phyloP scores from a whole-genome alignment of 192 early-diverging fungal species.

The Coemansia asiatica region DNA sequence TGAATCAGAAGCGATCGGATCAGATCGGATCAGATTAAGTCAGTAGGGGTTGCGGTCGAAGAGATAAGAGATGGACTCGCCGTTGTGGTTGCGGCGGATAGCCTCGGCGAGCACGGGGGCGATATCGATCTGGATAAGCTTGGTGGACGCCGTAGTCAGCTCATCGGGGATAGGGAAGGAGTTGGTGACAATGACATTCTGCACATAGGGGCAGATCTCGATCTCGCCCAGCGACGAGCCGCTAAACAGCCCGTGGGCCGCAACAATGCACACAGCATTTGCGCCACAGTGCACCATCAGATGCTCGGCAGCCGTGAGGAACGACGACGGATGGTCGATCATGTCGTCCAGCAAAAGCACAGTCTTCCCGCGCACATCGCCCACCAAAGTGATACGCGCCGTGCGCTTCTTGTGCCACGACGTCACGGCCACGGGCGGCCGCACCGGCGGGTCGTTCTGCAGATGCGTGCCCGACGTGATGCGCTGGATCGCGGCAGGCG shows the following conservation, averaged over 20 bases:
- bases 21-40: neutral
- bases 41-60: constrained; percentile 61
- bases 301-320: constrained; percentile 88
- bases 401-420: constrained; percentile 58
- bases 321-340: constrained; percentile 88
- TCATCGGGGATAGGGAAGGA: constrained; percentile 78
- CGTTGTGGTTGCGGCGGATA: constrained; percentile 90
- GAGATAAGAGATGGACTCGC: constrained; percentile 89
- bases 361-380: constrained; percentile 82
- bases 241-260: constrained; percentile 93
- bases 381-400: constrained; percentile 82
- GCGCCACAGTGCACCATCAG: constrained; percentile 81
- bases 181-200: constrained; percentile 87
- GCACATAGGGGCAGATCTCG: constrained; percentile 73
- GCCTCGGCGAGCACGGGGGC: constrained; percentile 91
- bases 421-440: constrained; percentile 51
- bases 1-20: no score
- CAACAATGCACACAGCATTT: constrained; percentile 84
- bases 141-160: constrained; percentile 67
- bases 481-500: constrained; percentile 31
- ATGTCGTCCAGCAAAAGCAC: constrained; percentile 96
- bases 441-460: constrained; percentile 52
- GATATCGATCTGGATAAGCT: constrained; percentile 85
- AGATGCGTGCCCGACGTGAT: constrained; percentile 55
- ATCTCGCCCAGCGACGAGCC: constrained; percentile 84